These are phyloP conservation scores for Pseudopediastrum boryanum DNA, from an alignment of 139 green algal species.

Conservation along the genomic window DNA sequence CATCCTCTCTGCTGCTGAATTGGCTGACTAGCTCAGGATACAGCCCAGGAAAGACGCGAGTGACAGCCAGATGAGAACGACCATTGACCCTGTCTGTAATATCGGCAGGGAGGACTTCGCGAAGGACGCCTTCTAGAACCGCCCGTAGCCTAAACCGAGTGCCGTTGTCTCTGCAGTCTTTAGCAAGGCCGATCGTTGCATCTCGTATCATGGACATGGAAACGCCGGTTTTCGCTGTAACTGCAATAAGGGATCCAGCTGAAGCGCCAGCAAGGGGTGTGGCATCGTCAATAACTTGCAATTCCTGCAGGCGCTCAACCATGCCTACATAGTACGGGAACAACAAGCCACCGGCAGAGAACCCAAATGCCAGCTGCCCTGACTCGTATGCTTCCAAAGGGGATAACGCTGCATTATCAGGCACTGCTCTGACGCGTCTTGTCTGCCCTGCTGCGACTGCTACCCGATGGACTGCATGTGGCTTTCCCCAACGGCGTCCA, in stretches of 20 bases:
- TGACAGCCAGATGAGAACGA: slow-evolving; percentile 15
- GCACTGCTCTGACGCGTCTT: no score
- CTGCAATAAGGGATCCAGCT: slow-evolving; percentile 77
- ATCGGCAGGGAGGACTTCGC: slow-evolving; percentile 23
- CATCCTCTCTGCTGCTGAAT: slow-evolving; percentile 64
- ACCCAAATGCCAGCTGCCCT: slow-evolving; percentile 40
- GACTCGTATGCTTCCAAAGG: slow-evolving; percentile 16
- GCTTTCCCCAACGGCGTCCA: no score
- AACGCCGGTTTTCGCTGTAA: slow-evolving; percentile 60
- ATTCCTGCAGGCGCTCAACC: slow-evolving; percentile 23
- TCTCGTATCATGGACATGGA: slow-evolving; percentile 27
- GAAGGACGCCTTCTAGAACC: slow-evolving; percentile 22
- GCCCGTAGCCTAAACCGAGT: slow-evolving; percentile 16
- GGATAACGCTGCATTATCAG: no score
- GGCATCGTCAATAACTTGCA: slow-evolving; percentile 18
- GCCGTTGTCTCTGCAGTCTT: slow-evolving; percentile 37
- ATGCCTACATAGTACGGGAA: slow-evolving; percentile 42
- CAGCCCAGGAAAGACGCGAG: slow-evolving; percentile 8
- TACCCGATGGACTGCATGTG: no score
- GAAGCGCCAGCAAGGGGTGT: slow-evolving; percentile 64
- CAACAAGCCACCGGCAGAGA: slow-evolving; percentile 42
- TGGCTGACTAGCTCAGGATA: slow-evolving; percentile 55
- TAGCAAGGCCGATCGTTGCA: slow-evolving; percentile 43
- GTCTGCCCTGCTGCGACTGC: no score
- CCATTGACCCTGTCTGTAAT: slow-evolving; percentile 15